Conservation (phyloP, 129 eudicot genomes). For the Pulicaria dysenterica region DNA sequence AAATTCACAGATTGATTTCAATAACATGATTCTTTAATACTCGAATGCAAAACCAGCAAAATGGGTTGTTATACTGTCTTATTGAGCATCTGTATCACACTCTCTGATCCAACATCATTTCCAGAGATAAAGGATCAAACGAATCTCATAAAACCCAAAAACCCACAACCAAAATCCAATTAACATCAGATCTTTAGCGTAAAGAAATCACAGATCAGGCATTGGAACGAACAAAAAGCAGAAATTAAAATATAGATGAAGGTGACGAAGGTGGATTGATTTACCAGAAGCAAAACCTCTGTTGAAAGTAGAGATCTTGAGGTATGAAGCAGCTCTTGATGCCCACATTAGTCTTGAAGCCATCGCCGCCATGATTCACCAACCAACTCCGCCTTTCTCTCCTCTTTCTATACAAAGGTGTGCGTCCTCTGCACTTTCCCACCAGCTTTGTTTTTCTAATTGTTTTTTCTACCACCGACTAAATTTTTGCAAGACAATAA, state of each 20-base stretch:
- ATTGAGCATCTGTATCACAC: neutral
- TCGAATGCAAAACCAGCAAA: neutral
- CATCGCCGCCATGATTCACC: conserved; percentile 44
- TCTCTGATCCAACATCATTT: conserved; percentile 21
- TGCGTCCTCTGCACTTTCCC: conserved; percentile 9
- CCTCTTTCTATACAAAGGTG: conserved; percentile 1
- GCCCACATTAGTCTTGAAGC: conserved; percentile 51
- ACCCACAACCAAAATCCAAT: conserved; percentile 5
- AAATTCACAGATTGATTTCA: neutral
- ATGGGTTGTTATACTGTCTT: neutral
- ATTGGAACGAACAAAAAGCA: neutral
- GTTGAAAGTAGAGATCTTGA: conserved; percentile 59
- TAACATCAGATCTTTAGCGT: conserved; percentile 35
- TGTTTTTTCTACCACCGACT: neutral
- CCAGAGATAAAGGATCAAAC: neutral
- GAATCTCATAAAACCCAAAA: neutral
- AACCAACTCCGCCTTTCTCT: conserved; percentile 13
- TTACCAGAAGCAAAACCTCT: conserved; percentile 77
- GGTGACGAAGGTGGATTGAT: conserved; percentile 15
- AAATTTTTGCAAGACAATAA: neutral
- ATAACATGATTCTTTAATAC: neutral
- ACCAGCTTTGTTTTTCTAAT: neutral
- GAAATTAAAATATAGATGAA: conserved; percentile 3
- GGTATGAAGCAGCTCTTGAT: conserved; percentile 52
- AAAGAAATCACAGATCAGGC: neutral